Evolutionary conservation across 75 land plant species (phyloP), one percentile per base, ranked within the genome.

Genomic region (Sequoia sempervirens): DNA sequence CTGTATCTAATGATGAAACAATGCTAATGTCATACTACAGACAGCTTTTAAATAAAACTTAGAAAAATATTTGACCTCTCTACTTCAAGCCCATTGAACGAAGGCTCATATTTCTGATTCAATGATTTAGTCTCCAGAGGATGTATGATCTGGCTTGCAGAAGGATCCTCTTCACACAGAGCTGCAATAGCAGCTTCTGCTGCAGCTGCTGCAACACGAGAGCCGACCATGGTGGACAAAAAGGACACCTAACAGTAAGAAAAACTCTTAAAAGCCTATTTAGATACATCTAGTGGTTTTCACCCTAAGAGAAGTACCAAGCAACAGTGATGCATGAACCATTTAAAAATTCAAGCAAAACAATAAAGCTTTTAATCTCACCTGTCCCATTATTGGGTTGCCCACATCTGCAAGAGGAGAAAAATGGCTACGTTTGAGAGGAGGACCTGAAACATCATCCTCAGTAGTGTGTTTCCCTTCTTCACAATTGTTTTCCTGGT

Each of bases 131-230:
- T 30, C 52, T 88, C 84, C 20, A 81, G 53, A 46, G 1, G 45
- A 34, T 82, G 79, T 81, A 93, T 87, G 18, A 90, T 81, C 82
- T 87, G 86, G 32, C 84, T 83, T 36, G 90, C 84, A 84, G 81
- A 86, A 69, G 92, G 94, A 41, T 85, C 95, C 79, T 93, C 99
- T 46, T 93, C 87, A 72, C 92, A 92, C 28, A 97, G 85, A 61
- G 93, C 92, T 46, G 87, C 75, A 83, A 97, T 74, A 87, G 99
- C 92, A 84, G 98, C 98, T 70, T 93, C 92, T 41, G 94, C 94
- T 81, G 99, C 96, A 84, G 98, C 95, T 50, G 93, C 92, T 81
- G 91, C 92, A 30, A 96, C 88, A 46, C 90, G 86, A 45, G 98
- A 95, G 4, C 94, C 93, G 76, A 91, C 92, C 88, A 89, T 86